Evolutionary conservation across 495 filamentous ascomycete genomes (phyloP), one percentile per base, ranked within the genome.

Genomic region (Annulohypoxylon stygium): DNA sequence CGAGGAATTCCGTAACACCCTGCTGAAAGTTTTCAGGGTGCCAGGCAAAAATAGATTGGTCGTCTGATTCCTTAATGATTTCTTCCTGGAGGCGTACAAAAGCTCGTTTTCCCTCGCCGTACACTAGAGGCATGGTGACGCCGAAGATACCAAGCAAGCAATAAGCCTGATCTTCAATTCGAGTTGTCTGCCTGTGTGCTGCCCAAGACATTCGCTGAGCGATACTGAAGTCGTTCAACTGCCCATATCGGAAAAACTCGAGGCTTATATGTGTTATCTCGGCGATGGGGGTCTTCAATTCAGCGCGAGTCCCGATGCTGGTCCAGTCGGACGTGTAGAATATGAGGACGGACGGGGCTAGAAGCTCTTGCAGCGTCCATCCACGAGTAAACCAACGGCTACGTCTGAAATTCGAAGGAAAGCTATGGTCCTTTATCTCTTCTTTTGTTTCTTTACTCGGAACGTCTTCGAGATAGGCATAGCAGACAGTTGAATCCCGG

Each of bases 1-100:
- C 25, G 11, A 45, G 14, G 41, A 16, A 7, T 4, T n/a, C 16
- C 0, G 41, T 4, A 41, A 11, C 10, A 16, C 10, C 3, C 4
- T 45, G 16, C 4, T 16, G 14, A 0, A 45, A n/a, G 12, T 16
- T n/a, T 8, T 45, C 14, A 16, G 41, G 14, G 7, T n/a, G 16
- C 48, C 48, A 53, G 11, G 48, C 48, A 30, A 53, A 53, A 53
- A 53, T 53, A 23, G 48, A 53, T 25, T 53, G 48, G 18, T 53
- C 48, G 25, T 53, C 2, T 10, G 48, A 53, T 26, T 53, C 48
- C 11, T 53, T 53, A 14, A 53, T 53, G 11, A 53, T 53, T 53
- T 23, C 48, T 53, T 53, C 48, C 25, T 53, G 48, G 48, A 53
- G 48, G 7, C 48, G 14, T 12, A 53, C 25, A 16, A 53, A 53